These are phyloP conservation scores for Primulina tabacum DNA, from an alignment of 257 asterid genomes.

Conservation along the genomic window DNA sequence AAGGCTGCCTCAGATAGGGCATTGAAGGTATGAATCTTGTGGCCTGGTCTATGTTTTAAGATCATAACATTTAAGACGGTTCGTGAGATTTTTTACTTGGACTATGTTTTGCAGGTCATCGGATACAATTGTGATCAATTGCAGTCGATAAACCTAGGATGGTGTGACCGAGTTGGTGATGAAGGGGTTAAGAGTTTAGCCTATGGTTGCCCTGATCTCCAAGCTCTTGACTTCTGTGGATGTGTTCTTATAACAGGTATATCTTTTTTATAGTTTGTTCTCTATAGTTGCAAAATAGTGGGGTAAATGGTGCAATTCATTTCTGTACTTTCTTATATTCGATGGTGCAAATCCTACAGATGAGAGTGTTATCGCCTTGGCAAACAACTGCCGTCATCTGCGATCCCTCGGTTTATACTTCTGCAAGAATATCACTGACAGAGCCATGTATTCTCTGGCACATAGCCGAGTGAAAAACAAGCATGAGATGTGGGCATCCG, in stretches of 20 bases:
- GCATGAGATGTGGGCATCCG: slow-evolving; percentile 57
- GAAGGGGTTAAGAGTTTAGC: slow-evolving; percentile 95
- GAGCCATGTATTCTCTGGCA: slow-evolving; percentile 91
- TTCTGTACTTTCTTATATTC: background rate
- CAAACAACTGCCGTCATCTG: slow-evolving; percentile 73
- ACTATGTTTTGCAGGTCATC: slow-evolving; percentile 54
- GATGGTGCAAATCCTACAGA: slow-evolving; percentile 34
- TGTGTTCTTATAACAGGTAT: slow-evolving; percentile 92
- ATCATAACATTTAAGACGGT: background rate
- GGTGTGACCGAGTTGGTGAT: slow-evolving; percentile 93
- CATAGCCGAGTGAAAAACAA: slow-evolving; percentile 61
- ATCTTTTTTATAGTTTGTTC: background rate
- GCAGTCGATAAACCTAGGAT: slow-evolving; percentile 81
- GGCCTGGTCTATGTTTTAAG: background rate
- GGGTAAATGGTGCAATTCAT: background rate
- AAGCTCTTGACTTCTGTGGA: slow-evolving; percentile 85
- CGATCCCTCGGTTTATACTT: slow-evolving; percentile 80
- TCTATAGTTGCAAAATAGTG: background rate
- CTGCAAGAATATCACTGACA: slow-evolving; percentile 86
- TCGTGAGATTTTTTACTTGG: background rate
- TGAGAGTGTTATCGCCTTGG: slow-evolving; percentile 82
- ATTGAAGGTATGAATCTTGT: slow-evolving; percentile 51
- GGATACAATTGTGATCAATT: slow-evolving; percentile 76
- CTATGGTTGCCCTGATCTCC: slow-evolving; percentile 87
- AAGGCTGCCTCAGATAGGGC: slow-evolving; percentile 86